Evolutionary conservation across 2,329 filamentous ascomycete species (phyloP), one percentile per base, ranked within the genome.

Genomic region (Corinectria fuckeliana): DNA sequence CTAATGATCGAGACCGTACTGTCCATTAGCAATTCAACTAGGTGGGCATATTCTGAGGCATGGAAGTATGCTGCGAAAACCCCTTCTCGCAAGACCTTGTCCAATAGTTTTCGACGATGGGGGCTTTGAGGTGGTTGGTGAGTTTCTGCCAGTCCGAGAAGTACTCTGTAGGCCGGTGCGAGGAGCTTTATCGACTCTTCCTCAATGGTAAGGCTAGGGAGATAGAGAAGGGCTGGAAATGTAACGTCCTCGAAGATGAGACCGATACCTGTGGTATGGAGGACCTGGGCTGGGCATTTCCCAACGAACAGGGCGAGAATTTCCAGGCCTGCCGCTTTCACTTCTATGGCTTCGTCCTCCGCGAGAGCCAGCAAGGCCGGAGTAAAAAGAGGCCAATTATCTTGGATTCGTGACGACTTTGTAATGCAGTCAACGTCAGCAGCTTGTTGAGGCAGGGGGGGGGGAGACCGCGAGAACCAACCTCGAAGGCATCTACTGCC

Each of bases 141-240:
- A 7, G 68, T 49, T 48, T 70, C 63, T 20, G 73, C 83, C 5
- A 97, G 81, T 0, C 78, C 76, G 16, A 90, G 76, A 3, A 96
- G 79, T 2, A 88, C 87, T 7, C 83, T 80, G 64, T 93, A 96
- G 0, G 90, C 87, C 6, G 82, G 80, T 5, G 74, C 70, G 1
- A 97, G 82, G 3, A 97, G 77, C 1, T 71, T 69, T 2, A 90
- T 71, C 4, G 91, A 91, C 56, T 95, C 90, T 0, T 81, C 72
- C 69, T 91, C 89, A 0, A 91, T 87, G 0, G 92, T 97, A 39
- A 96, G 78, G 11, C 83, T 86, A 0, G 94, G 93, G 5, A 97
- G 81, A 68, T 88, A 91, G 7, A 89, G 82, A n/a, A 97, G 82
- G 32, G 88, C 87, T 1, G 92, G 91, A 64, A 88, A 83, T 2